These are phyloP conservation scores for Penicillium sclerotigenum DNA, from an alignment of 2,329 filamentous ascomycete species.

Conservation along the genomic window DNA sequence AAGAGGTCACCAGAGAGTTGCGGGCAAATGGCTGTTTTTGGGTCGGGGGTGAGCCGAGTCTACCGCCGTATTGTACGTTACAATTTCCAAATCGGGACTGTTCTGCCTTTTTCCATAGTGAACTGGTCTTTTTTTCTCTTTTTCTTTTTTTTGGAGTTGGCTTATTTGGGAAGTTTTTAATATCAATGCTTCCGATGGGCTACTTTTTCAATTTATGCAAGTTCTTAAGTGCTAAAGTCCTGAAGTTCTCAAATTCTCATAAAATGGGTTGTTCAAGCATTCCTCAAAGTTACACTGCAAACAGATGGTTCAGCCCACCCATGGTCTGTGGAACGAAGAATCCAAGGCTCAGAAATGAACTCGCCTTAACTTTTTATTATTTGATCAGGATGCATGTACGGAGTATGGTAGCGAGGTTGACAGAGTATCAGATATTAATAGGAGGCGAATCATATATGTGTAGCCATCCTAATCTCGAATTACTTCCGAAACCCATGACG, in stretches of 20 bases:
- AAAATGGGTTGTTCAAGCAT: neutral
- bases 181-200: neutral
- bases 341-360: neutral
- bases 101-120: neutral
- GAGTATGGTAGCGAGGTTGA: conserved; percentile 1
- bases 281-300: neutral
- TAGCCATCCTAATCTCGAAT: neutral
- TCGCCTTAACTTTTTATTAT: neutral
- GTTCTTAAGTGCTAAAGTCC: too few species aligned
- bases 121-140: neutral
- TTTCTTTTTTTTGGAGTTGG: neutral
- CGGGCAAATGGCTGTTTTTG: conserved; percentile 4
- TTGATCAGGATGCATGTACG: neutral
- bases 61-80: conserved; percentile 3
- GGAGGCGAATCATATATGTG: conserved; percentile 1
- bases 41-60: conserved; percentile 5
- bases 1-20: neutral
- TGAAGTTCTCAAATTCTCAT: too few species aligned
- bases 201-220: neutral
- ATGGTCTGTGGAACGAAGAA: neutral
- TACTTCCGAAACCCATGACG: conserved; percentile 22
- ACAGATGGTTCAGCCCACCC: neutral
- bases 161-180: neutral
- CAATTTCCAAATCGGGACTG: neutral
- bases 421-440: neutral